Evolutionary conservation across 768 basidiomycete species (phyloP).

Genomic region (Symmetrospora coprosmae): DNA sequence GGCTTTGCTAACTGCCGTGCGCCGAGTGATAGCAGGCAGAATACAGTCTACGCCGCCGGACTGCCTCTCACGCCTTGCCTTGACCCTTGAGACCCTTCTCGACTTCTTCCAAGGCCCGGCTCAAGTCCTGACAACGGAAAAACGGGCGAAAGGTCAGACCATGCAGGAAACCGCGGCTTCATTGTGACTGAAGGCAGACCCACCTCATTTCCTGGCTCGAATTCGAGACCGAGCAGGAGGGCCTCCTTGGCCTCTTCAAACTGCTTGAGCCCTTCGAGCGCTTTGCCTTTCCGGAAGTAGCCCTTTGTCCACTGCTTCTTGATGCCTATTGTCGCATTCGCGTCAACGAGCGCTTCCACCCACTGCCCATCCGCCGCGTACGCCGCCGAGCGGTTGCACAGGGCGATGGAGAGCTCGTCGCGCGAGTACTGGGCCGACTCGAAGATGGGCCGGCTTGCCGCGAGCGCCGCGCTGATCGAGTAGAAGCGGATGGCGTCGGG

Average conservation of each 20-base stretch:
- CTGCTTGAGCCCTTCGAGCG: slow-evolving; percentile 56
- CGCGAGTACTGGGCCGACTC: slow-evolving; percentile 66
- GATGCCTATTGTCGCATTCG: slow-evolving; percentile 72
- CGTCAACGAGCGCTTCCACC: slow-evolving; percentile 67
- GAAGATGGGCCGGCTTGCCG: slow-evolving; percentile 72
- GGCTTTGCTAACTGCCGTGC: too few relatives aligned
- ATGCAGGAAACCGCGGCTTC: background rate
- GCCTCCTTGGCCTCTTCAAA: slow-evolving; percentile 67
- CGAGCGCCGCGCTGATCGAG: slow-evolving; percentile 59
- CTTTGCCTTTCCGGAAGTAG: slow-evolving; percentile 84
- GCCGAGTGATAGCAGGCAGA: too few relatives aligned
- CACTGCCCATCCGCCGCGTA: slow-evolving; percentile 62
- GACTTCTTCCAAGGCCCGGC: slow-evolving; percentile 14
- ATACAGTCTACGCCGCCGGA: too few relatives aligned
- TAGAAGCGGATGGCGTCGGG: slow-evolving; percentile 63
- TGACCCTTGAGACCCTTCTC: slow-evolving; percentile 5
- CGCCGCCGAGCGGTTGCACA: slow-evolving; percentile 85
- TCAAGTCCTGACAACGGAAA: slow-evolving; percentile 2
- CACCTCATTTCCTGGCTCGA: slow-evolving; percentile 57
- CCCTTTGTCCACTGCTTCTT: slow-evolving; percentile 88
- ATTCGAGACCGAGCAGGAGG: slow-evolving; percentile 65
- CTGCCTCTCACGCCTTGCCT: too few relatives aligned
- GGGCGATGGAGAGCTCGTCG: slow-evolving; percentile 75
- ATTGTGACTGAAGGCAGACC: slow-evolving; percentile 24
- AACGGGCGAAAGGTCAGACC: background rate